phyloP scores from a whole-genome alignment of 768 basidiomycete genomes.

The Mycena kentingensis region DNA sequence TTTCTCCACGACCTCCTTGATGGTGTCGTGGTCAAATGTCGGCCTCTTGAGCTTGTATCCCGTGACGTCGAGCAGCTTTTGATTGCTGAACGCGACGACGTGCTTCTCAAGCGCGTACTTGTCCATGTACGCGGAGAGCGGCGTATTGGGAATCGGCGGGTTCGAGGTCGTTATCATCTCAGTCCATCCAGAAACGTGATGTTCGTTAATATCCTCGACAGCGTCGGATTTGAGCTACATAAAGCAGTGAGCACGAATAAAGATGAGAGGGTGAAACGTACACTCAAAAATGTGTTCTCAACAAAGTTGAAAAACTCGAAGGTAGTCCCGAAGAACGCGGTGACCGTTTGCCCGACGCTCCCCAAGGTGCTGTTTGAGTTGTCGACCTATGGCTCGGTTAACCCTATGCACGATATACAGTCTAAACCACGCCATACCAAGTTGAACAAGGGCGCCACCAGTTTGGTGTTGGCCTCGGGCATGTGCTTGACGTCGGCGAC shows the following conservation, averaged over 20 bases:
- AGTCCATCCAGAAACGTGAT: slow-evolving; percentile 81
- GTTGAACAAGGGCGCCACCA: slow-evolving; percentile 81
- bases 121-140: slow-evolving; percentile 80
- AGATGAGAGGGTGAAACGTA: slow-evolving; percentile 28
- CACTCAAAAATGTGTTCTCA: slow-evolving; percentile 69
- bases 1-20: slow-evolving; percentile 75
- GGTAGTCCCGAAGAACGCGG: slow-evolving; percentile 74
- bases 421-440: slow-evolving; percentile 47
- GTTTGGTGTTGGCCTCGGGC: slow-evolving; percentile 53
- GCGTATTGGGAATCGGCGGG: slow-evolving; percentile 71
- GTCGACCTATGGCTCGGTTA: slow-evolving; percentile 55
- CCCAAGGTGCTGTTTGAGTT: slow-evolving; percentile 71
- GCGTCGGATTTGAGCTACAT: slow-evolving; percentile 66
- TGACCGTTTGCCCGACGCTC: slow-evolving; percentile 64
- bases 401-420: not conserved
- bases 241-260: not conserved
- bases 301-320: slow-evolving; percentile 80
- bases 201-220: slow-evolving; percentile 83
- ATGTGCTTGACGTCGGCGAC: slow-evolving; percentile 64
- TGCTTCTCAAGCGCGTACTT: slow-evolving; percentile 71
- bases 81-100: slow-evolving; percentile 65
- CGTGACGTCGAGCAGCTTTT: slow-evolving; percentile 71
- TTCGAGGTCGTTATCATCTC: slow-evolving; percentile 74
- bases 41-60: slow-evolving; percentile 70
- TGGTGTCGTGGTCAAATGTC: slow-evolving; percentile 56